These are phyloP conservation scores for Aspergillus arachidicola DNA, from an alignment of 2,329 filamentous ascomycete genomes.

Conservation along the genomic window DNA sequence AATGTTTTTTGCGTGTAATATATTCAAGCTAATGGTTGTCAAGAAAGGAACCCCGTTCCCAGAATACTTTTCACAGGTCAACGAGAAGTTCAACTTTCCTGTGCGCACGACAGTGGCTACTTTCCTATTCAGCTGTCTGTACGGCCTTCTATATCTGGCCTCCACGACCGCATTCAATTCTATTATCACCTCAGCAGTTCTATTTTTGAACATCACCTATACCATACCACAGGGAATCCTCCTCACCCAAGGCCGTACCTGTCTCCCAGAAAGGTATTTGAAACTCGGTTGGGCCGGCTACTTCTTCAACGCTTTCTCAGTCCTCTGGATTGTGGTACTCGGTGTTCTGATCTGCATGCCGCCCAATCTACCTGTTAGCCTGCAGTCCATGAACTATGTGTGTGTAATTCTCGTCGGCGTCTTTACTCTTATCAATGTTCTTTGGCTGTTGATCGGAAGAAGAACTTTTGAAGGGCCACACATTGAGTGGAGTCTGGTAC, in stretches of 20 bases:
- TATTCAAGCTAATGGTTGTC: neutral
- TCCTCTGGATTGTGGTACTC: conserved; percentile 48
- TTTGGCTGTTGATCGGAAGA: neutral
- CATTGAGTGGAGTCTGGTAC: neutral
- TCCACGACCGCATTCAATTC: conserved; percentile 45
- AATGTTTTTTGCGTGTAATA: neutral
- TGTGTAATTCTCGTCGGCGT: conserved; percentile 4
- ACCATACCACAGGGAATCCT: conserved; percentile 48
- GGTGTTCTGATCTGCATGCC: conserved; percentile 52
- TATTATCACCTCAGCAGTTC: conserved; percentile 39
- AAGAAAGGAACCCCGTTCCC: conserved; percentile 16
- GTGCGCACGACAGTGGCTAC: conserved; percentile 32
- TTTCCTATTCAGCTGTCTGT: conserved; percentile 33
- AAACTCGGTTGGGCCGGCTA: conserved; percentile 37
- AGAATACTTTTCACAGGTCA: conserved; percentile 18
- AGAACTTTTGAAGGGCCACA: neutral
- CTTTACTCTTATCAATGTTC: conserved; percentile 22
- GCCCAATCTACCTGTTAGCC: conserved; percentile 34
- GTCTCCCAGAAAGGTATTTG: conserved; percentile 23
- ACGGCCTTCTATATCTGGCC: conserved; percentile 27
- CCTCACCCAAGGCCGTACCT: conserved; percentile 37
- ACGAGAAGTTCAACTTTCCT: conserved; percentile 23
- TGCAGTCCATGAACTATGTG: conserved; percentile 8
- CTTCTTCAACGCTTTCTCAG: conserved; percentile 42
- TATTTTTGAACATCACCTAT: conserved; percentile 42